phyloP scores from a whole-genome alignment of 169 alveolate genomes.

The Cystoisospora suis region DNA sequence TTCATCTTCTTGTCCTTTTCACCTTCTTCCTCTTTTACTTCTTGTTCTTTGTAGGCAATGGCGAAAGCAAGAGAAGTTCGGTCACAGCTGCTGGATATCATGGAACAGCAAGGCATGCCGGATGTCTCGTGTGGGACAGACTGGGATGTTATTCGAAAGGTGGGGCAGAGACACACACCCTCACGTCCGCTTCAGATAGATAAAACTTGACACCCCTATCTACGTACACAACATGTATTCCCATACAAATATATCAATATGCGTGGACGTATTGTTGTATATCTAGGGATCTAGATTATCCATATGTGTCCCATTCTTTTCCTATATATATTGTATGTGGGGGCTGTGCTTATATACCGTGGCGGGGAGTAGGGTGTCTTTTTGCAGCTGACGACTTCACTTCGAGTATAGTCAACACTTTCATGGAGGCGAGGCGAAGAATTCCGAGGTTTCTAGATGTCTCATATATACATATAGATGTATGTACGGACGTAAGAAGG shows the following conservation, averaged over 20 bases:
- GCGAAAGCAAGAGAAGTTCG: conserved; percentile 82
- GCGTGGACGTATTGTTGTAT: neutral
- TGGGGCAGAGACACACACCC: neutral
- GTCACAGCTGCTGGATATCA: conserved; percentile 91
- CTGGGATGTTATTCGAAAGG: conserved; percentile 87
- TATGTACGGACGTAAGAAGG: no score
- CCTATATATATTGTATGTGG: no score
- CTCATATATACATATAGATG: no score
- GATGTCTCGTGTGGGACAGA: conserved; percentile 82
- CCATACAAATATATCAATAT: neutral
- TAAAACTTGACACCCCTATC: neutral
- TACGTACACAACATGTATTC: neutral
- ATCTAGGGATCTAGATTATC: neutral
- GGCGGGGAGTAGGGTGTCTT: no score
- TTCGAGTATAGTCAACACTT: no score
- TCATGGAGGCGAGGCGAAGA: no score
- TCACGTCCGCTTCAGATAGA: neutral
- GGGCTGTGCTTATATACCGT: no score
- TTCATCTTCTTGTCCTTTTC: no score
- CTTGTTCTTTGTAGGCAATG: conserved; percentile 65
- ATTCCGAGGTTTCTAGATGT: no score
- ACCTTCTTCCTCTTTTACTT: neutral
- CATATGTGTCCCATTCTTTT: no score
- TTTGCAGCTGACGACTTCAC: no score
- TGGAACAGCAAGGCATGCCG: conserved; percentile 79